These are phyloP conservation scores for Ophiostoma quercus DNA, from an alignment of 2,329 filamentous ascomycete species.

Conservation along the genomic window DNA sequence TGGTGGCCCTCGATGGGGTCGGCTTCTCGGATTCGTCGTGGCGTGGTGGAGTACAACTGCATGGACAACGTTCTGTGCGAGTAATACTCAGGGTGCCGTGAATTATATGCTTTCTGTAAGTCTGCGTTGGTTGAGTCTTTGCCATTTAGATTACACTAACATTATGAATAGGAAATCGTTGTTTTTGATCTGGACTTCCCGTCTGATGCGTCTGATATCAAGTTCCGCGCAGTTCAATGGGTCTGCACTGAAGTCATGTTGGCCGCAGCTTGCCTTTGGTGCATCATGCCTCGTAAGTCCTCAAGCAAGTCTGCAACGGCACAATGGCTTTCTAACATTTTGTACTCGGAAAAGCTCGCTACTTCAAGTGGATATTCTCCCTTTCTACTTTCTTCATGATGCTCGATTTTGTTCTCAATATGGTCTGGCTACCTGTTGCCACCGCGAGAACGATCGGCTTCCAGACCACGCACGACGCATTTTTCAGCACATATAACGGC, in stretches of 20 bases:
- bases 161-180: constrained; percentile 15
- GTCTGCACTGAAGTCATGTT: constrained; percentile 24
- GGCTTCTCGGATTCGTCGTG: constrained; percentile 41
- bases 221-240: constrained; percentile 25
- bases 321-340: background rate
- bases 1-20: constrained; percentile 50
- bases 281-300: constrained; percentile 21
- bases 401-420: constrained; percentile 25
- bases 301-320: no score
- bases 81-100: constrained; percentile 23
- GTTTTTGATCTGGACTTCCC: constrained; percentile 23
- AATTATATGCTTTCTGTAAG: constrained; percentile 21
- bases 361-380: constrained; percentile 24
- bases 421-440: constrained; percentile 25
- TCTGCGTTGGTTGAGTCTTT: background rate
- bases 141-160: background rate
- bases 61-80: constrained; percentile 25
- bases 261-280: constrained; percentile 21
- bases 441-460: constrained; percentile 22
- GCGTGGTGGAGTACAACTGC: constrained; percentile 25
- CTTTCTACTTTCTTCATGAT: constrained; percentile 23
- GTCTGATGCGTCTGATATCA: constrained; percentile 18
- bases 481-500: constrained; percentile 25
- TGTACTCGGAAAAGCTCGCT: background rate
- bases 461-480: constrained; percentile 21